These are phyloP conservation scores for Chytridium lagenaria DNA, from an alignment of 371 early-diverging fungal genomes.

Conservation along the genomic window DNA sequence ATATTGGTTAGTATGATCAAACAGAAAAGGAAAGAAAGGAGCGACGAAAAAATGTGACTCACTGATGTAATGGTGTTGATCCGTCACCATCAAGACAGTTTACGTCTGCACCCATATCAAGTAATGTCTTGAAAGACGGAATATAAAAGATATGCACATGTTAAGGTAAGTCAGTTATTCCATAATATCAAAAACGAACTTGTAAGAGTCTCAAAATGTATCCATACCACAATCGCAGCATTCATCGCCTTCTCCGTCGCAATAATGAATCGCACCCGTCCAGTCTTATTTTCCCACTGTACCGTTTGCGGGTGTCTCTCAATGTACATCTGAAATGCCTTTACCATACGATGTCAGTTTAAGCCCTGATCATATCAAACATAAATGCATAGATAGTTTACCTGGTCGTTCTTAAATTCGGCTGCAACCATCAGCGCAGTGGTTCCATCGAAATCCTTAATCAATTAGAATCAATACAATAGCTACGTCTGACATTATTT, in stretches of 20 bases:
- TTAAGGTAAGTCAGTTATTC: too few species aligned
- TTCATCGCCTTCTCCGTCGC: constrained; percentile 42
- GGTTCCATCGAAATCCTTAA: constrained; percentile 50
- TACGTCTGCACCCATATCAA: constrained; percentile 47
- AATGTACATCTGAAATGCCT: constrained; percentile 44
- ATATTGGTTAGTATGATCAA: too few species aligned
- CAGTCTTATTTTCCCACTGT: constrained; percentile 38
- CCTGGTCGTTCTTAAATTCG: constrained; percentile 44
- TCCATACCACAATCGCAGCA: constrained; percentile 15
- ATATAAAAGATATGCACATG: too few species aligned
- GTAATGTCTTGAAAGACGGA: constrained; percentile 22
- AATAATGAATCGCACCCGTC: constrained; percentile 45
- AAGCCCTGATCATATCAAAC: too few species aligned
- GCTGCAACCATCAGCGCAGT: constrained; percentile 51
- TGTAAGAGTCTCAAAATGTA: not conserved
- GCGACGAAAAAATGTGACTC: constrained; percentile 13
- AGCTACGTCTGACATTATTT: not conserved
- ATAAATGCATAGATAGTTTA: not conserved
- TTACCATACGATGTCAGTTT: not conserved
- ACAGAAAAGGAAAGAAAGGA: too few species aligned
- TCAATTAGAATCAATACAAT: too few species aligned
- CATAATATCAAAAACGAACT: too few species aligned
- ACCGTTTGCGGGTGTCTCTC: constrained; percentile 40
- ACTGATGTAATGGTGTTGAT: constrained; percentile 52
- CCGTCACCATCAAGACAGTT: constrained; percentile 46